Conservation (phyloP, 805 yeast species). For the Spathaspora boniae region DNA sequence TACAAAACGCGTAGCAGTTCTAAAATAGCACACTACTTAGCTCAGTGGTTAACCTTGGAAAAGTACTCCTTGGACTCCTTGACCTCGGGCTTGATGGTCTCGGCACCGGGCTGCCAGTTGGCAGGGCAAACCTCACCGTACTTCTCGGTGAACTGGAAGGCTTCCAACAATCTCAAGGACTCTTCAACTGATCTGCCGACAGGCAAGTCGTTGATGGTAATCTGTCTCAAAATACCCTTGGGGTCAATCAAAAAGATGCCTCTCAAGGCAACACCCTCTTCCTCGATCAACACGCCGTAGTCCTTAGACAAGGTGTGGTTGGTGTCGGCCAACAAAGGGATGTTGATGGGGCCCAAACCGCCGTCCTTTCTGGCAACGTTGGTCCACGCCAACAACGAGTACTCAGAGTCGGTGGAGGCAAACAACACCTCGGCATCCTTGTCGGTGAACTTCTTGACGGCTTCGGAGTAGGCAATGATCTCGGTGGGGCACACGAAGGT, state of each 20-base stretch:
- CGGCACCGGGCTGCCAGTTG: conserved; percentile 91
- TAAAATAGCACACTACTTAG: neutral
- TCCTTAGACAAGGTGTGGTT: conserved; percentile 92
- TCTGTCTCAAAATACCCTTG: conserved; percentile 89
- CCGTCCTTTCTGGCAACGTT: conserved; percentile 95
- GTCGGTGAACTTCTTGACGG: conserved; percentile 82
- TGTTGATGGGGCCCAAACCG: conserved; percentile 93
- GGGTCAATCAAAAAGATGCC: conserved; percentile 99
- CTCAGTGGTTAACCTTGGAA: conserved; percentile 67
- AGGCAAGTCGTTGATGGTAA: conserved; percentile 97
- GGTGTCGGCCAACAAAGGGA: conserved; percentile 94
- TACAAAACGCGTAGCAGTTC: no score
- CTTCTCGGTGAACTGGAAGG: conserved; percentile 99
- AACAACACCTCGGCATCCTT: conserved; percentile 86
- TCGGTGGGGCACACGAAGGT: conserved; percentile 99
- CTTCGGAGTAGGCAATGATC: conserved; percentile 97
- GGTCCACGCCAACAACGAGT: conserved; percentile 97
- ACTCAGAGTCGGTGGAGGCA: conserved; percentile 98
- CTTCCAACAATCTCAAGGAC: conserved; percentile 95
- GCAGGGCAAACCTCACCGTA: conserved; percentile 99
- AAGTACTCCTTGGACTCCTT: conserved; percentile 89
- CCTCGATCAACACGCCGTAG: conserved; percentile 97
- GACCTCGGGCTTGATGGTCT: conserved; percentile 75
- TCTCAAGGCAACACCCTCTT: conserved; percentile 95
- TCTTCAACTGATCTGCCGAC: conserved; percentile 99